Conservation (phyloP, 225 moss, liverwort and hornwort genomes). For the Marchantia paleacea region DNA sequence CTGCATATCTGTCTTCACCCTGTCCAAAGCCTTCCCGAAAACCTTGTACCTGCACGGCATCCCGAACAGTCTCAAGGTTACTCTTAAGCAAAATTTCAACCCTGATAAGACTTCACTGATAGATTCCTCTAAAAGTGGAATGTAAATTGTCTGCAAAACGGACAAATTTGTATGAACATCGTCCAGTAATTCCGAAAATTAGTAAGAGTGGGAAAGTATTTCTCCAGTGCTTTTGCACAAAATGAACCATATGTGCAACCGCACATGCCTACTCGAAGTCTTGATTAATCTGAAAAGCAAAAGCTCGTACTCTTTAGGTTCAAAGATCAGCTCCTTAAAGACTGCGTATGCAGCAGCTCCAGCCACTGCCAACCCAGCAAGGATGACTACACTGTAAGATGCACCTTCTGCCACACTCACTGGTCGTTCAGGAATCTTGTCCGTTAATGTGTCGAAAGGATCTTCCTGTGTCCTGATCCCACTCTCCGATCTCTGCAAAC, state of each 20-base stretch:
- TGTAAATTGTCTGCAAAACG: too few relatives aligned
- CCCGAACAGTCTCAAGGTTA: neutral
- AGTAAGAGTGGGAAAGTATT: neutral
- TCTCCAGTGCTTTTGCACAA: neutral
- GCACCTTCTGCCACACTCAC: conserved; percentile 94
- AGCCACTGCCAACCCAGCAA: conserved; percentile 86
- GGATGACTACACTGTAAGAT: conserved; percentile 79
- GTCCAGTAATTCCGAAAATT: neutral
- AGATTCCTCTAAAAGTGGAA: too few relatives aligned
- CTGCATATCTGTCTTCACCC: conserved; percentile 72
- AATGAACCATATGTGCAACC: neutral
- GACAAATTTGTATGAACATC: too few relatives aligned
- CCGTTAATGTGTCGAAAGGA: conserved; percentile 89
- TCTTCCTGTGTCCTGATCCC: conserved; percentile 57
- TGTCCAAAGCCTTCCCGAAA: conserved; percentile 78
- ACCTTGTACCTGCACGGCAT: conserved; percentile 67
- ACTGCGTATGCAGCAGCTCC: conserved; percentile 90
- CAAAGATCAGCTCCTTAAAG: conserved; percentile 83
- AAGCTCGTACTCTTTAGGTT: conserved; percentile 77
- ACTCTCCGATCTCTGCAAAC: conserved; percentile 25
- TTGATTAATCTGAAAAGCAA: neutral
- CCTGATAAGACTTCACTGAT: too few relatives aligned
- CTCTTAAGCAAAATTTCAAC: too few relatives aligned
- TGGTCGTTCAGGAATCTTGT: conserved; percentile 94
- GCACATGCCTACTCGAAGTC: neutral